Conservation (phyloP, 495 filamentous ascomycete genomes). For the Immersiella caudata region DNA sequence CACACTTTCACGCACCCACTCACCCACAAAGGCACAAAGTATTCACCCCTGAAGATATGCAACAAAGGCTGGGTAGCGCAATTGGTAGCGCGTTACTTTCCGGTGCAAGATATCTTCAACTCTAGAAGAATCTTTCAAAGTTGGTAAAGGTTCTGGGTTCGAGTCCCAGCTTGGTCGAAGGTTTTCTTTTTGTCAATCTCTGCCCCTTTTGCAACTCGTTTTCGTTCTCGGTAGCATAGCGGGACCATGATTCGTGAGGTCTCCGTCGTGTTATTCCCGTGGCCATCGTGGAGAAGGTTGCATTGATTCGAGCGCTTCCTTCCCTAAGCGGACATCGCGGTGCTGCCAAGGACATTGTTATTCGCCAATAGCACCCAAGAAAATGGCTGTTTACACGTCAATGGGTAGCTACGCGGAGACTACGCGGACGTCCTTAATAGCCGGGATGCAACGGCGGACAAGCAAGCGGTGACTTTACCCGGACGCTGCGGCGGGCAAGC, state of each 20-base stretch:
- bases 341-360: neutral
- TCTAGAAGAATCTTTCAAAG: neutral
- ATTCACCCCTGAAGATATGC: neutral
- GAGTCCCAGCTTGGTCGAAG: constrained; percentile 15
- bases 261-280: neutral
- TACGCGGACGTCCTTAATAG: constrained; percentile 18
- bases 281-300: neutral
- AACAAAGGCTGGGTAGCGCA: constrained; percentile 5
- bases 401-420: constrained; percentile 12
- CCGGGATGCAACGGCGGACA: constrained; percentile 6
- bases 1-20: neutral
- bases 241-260: too few species aligned
- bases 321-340: neutral
- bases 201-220: neutral
- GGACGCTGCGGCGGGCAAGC: neutral
- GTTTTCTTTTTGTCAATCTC: neutral
- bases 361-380: constrained; percentile 1
- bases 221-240: too few species aligned
- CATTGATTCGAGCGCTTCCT: neutral
- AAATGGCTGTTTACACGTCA: constrained; percentile 7
- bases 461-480: neutral
- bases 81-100: constrained; percentile 16
- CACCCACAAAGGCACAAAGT: neutral
- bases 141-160: constrained; percentile 19
- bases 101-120: neutral